Base-by-base conservation (phyloP, 106 monocot genomes). In the Phalaenopsis aphrodite region DNA sequence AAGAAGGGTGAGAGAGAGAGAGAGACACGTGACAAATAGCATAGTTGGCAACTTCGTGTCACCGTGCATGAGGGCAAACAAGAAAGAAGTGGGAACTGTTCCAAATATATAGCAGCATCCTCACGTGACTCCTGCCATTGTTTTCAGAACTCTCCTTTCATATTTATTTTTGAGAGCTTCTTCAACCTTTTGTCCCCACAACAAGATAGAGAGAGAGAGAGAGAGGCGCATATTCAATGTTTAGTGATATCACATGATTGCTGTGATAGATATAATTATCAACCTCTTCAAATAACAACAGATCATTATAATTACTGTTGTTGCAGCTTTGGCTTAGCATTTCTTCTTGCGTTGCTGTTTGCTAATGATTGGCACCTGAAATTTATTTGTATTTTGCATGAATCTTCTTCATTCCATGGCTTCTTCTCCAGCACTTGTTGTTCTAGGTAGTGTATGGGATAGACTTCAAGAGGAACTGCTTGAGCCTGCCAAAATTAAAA, bases 121-220 rank as follows among this genome's bases (percentile, higher is more conserved):
- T 64, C 64, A 64, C 64, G 64, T 64, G 64, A 64, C 64, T 0
- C n/a, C 64, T 64, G 64, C 64, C 64, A 64, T 64, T 64, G 23
- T 23, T 64, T 64, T 4, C 7, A 21, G n/a, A 64, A 23, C 64
- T n/a, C 64, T 64, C 21, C 64, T 64, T n/a, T 64, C 64, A 64
- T 52, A 52, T 52, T 11, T 52, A 52, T 30, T 30, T 30, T 30
- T 52, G 11, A 52, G 52, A 52, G 52, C 10, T 52, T 52, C 52
- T 52, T 12, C 52, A 11, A 52, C 52, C 52, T 52, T 64, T 23
- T n/a, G 64, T 64, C 23, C 64, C 64, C 64, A 64, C 21, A 64
- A 23, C 3, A 19, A 5, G 21, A 64, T 19, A 21, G 5, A 64
- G 4, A 8, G 8, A 64, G 21, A 2, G 19, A 64, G 57, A 57